Evolutionary conservation across 306 rosid species (phyloP).

Genomic region (Erythrophleum fordii): DNA sequence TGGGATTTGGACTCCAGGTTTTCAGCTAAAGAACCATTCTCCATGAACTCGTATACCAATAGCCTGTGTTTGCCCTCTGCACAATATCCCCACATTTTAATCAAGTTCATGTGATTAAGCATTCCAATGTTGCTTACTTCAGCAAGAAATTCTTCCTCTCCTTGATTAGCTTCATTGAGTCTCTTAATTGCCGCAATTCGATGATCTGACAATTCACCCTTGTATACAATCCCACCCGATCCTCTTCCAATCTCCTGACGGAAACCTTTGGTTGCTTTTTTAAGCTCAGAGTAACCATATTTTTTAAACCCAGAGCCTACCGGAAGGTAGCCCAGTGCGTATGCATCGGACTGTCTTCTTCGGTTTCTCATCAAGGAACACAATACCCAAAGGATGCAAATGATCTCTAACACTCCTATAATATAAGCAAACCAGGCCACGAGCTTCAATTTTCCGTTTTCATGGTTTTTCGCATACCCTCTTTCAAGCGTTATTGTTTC

Average conservation of each 20-base stretch:
- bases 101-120: constrained; percentile 59
- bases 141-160: constrained; percentile 53
- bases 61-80: constrained; percentile 51
- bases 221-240: constrained; percentile 48
- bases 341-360: not conserved
- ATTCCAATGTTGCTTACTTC: constrained; percentile 52
- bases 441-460: constrained; percentile 23
- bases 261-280: constrained; percentile 43
- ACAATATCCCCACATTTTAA: constrained; percentile 60
- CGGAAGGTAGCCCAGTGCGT: constrained; percentile 36
- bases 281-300: constrained; percentile 42
- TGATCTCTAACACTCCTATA: constrained; percentile 44
- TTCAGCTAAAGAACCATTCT: constrained; percentile 48
- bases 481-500: constrained; percentile 12
- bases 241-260: constrained; percentile 60
- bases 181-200: constrained; percentile 50
- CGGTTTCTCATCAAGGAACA: constrained; percentile 18
- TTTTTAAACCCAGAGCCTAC: constrained; percentile 46
- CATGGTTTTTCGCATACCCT: constrained; percentile 16
- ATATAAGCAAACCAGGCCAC: constrained; percentile 38
- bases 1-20: constrained; percentile 26
- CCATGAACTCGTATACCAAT: constrained; percentile 53
- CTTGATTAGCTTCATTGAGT: constrained; percentile 42
- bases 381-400: constrained; percentile 38
- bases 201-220: constrained; percentile 39